A percentile compares a stretch with the other conserved stretches of the same genome.
These are phyloP conservation scores for Populus simonii DNA, from an alignment of 345 rosid genomes.

Conservation along the genomic window DNA sequence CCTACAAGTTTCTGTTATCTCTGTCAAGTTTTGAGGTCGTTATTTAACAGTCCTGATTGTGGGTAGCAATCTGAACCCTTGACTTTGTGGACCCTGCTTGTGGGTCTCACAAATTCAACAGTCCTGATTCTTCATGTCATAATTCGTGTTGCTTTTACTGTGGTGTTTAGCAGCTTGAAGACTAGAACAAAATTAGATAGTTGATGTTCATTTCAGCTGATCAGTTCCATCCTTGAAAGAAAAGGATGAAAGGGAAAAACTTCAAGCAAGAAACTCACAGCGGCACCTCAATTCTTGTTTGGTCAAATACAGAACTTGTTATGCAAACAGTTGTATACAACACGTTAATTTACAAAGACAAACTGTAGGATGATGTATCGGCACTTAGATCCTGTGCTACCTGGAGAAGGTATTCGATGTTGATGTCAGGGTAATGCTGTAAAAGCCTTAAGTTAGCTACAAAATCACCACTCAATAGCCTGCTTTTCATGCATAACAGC, in stretches of 20 bases:
- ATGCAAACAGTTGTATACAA: neutral
- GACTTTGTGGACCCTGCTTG: no score
- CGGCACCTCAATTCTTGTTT: neutral
- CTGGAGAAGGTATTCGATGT: slow-evolving; percentile 51
- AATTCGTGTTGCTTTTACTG: neutral
- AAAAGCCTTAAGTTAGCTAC: slow-evolving; percentile 57
- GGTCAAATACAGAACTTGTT: neutral
- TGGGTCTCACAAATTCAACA: neutral
- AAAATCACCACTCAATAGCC: slow-evolving; percentile 57
- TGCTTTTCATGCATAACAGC: slow-evolving; percentile 54
- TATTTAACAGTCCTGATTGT: no score
- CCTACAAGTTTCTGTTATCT: neutral
- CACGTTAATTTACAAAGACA: slow-evolving; percentile 24
- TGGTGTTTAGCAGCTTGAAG: neutral
- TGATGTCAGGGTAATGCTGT: slow-evolving; percentile 58
- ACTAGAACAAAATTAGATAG: neutral
- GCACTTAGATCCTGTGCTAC: slow-evolving; percentile 57
- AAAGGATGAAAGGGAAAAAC: neutral
- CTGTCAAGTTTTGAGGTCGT: neutral
- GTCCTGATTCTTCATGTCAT: neutral
- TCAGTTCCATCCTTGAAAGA: neutral
- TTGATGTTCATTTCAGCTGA: neutral
- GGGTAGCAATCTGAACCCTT: neutral
- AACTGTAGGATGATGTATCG: slow-evolving; percentile 39
- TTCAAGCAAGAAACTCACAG: neutral